Evolutionary conservation across 2,329 filamentous ascomycete genomes (phyloP).

Genomic region (Pseudopyricularia cyperi): DNA sequence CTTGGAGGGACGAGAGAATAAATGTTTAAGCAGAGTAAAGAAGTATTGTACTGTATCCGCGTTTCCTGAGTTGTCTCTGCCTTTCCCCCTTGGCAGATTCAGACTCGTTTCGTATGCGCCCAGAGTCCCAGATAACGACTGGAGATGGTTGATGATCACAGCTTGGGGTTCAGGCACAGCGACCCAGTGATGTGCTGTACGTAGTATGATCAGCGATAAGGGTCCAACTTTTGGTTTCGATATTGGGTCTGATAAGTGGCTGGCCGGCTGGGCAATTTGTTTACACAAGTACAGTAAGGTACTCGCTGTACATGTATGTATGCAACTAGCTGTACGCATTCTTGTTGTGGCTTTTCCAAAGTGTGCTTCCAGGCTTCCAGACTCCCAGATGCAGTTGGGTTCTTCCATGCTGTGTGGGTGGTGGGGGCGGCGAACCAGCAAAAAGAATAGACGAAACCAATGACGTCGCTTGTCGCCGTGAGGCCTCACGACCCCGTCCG

Average conservation of each 20-base stretch:
- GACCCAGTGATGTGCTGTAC: no score
- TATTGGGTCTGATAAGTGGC: no score
- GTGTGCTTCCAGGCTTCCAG: no score
- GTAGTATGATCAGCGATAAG: no score
- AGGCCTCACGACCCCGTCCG: slow-evolving; percentile 4
- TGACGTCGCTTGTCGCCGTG: slow-evolving; percentile 2
- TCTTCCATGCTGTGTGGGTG: not conserved
- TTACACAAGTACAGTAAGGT: no score
- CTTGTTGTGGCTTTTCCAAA: no score
- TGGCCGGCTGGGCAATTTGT: no score
- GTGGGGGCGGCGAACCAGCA: not conserved
- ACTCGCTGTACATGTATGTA: no score
- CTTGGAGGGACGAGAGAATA: no score
- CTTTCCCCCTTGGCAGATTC: not conserved
- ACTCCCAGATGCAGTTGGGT: not conserved
- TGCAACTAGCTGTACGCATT: no score
- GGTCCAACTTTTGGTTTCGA: not conserved
- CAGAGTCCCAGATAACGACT: not conserved
- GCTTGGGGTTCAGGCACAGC: not conserved
- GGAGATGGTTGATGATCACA: not conserved
- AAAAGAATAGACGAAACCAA: slow-evolving; percentile 1
- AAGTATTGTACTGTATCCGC: no score
- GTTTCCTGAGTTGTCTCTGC: not conserved
- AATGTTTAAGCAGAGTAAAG: no score
- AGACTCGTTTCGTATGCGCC: not conserved